phyloP scores from a whole-genome alignment of 2,329 filamentous ascomycete species.

The Xylaria sp. region DNA sequence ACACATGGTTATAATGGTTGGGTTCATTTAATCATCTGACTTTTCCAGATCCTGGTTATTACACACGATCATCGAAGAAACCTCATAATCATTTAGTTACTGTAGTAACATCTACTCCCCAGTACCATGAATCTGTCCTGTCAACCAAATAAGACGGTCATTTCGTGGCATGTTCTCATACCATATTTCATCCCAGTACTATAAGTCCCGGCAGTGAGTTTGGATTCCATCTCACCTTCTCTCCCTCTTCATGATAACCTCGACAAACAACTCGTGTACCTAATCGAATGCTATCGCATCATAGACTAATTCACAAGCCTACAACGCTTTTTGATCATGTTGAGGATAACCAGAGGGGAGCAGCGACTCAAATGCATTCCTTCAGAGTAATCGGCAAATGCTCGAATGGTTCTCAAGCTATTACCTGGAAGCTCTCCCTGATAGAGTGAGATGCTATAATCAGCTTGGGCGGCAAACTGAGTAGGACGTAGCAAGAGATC shows the following conservation, averaged over 20 bases:
- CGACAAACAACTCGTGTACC: neutral
- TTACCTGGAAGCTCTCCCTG: neutral
- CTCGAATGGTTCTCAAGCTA: neutral
- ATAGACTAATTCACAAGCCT: neutral
- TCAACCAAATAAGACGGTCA: neutral
- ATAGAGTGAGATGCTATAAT: neutral
- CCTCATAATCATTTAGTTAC: neutral
- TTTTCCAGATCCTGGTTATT: neutral
- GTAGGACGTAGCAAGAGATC: neutral
- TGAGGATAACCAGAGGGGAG: neutral
- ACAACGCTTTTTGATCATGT: neutral
- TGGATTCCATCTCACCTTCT: no score
- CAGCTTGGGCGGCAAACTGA: neutral
- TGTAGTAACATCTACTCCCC: neutral
- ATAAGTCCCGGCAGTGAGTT: no score
- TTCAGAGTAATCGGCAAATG: neutral
- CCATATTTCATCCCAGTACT: no score
- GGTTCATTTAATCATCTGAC: neutral
- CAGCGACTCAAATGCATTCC: neutral
- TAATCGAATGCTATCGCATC: neutral
- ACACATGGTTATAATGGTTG: neutral
- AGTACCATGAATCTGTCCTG: neutral
- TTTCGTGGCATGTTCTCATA: neutral
- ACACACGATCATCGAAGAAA: neutral
- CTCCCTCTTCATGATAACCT: no score